Evolutionary conservation across 192 early-diverging fungal genomes (phyloP), one percentile per base, ranked within the genome.

Genomic region (Endogone sp.): DNA sequence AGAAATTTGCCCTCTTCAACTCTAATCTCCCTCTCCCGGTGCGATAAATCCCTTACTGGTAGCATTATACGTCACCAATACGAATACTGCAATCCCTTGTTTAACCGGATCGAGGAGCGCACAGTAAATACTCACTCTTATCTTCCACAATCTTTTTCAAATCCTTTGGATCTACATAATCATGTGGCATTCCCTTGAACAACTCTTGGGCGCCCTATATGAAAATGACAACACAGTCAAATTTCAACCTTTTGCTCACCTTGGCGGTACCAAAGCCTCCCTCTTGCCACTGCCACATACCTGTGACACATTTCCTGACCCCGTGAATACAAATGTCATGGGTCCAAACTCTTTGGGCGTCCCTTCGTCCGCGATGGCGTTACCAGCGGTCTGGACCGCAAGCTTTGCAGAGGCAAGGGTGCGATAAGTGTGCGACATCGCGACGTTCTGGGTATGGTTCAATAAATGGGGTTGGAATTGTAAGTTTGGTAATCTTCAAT

Each of bases 151-250:
- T 78, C 37, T 74, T 73, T n/a, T 81, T 71, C 32, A 93, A 79
- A 71, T 92, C 86, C 32, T 86, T 82, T 25, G 86, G 82, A 21
- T 88, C 82, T 16, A 99, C 86, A 83, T 92, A 92, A 63, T 97
- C 93, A 72, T 96, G 93, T 0, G 97, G 96, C 57, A 99, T 80
- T 58, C 88, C 82, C 78, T 94, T 88, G 77, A 99, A 97, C 30
- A 99, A 88, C 13, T 93, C 88, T 72, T 93, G 83, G 0, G 95
- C 95, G 23, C 97, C 97, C 78, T 91, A 61, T 3, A 55, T 63
- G 25, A 37, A 59, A 3, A 30, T 58, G 11, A 60, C 20, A 31
- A n/a, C 54, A 28, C 55, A 30, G 44, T 29, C 25, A 66, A 63
- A n/a, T 30, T 56, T 26, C 22, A 37, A 23, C 61, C n/a, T n/a